These are phyloP conservation scores for Umbilicaria muhlenbergii DNA, from an alignment of 495 filamentous ascomycete species.

Conservation along the genomic window DNA sequence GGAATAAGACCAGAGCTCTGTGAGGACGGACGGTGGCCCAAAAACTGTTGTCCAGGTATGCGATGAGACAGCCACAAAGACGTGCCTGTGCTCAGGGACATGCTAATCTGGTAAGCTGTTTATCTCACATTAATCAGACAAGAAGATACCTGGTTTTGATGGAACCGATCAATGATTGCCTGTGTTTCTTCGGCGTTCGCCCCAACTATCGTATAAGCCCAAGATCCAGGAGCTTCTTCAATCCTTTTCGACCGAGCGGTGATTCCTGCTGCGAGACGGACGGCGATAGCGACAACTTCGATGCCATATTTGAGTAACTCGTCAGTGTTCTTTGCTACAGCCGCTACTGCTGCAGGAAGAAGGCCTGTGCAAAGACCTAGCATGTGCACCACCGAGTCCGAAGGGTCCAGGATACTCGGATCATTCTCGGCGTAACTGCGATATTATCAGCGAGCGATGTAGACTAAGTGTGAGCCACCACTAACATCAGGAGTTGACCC, in stretches of 20 bases:
- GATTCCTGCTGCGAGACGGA: conserved; percentile 4
- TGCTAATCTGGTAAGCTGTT: not conserved
- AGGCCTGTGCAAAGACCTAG: conserved; percentile 10
- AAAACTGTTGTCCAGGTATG: conserved; percentile 5
- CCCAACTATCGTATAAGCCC: conserved; percentile 9
- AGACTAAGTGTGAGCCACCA: not conserved
- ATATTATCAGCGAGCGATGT: not conserved
- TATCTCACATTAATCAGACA: not conserved
- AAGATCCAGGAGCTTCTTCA: conserved; percentile 3
- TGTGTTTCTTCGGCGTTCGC: not conserved
- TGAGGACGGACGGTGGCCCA: conserved; percentile 5
- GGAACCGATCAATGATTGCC: conserved; percentile 3
- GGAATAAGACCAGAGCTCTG: conserved; percentile 3
- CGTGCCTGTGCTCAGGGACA: not conserved
- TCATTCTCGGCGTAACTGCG: conserved; percentile 7
- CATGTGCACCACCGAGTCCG: not conserved
- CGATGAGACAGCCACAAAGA: conserved; percentile 3
- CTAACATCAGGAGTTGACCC: conserved; percentile 5
- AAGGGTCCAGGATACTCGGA: conserved; percentile 1
- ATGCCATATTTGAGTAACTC: conserved; percentile 5
- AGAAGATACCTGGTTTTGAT: conserved; percentile 2
- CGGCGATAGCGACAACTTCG: conserved; percentile 4
- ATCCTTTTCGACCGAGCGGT: not conserved
- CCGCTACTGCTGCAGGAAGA: conserved; percentile 10
- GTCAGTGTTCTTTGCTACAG: not conserved